These are phyloP conservation scores for Neopestalotiopsis sp. DNA, from an alignment of 2,329 filamentous ascomycete species.

Conservation along the genomic window DNA sequence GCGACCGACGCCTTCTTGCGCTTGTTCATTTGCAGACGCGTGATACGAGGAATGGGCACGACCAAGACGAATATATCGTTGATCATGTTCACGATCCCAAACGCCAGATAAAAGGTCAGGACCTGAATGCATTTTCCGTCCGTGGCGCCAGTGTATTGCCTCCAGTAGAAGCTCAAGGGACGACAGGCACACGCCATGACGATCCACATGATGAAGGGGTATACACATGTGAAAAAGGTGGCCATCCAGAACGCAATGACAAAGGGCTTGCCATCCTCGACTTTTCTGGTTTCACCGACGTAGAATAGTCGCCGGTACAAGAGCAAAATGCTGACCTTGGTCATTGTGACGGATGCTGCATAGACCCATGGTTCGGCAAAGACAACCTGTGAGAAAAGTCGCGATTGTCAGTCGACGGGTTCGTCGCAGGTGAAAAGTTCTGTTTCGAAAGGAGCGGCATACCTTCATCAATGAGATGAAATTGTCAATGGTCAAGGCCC, in stretches of 20 bases:
- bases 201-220: slow-evolving; percentile 31
- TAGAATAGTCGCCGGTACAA: slow-evolving; percentile 39
- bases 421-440: no score
- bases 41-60: slow-evolving; percentile 35
- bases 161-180: slow-evolving; percentile 32
- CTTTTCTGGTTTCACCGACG: slow-evolving; percentile 23
- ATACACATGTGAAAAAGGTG: slow-evolving; percentile 28
- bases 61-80: slow-evolving; percentile 36
- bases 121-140: slow-evolving; percentile 28
- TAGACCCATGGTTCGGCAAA: slow-evolving; percentile 38
- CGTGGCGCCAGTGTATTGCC: slow-evolving; percentile 25
- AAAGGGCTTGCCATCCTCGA: slow-evolving; percentile 22
- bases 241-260: slow-evolving; percentile 28
- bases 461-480: slow-evolving; percentile 26
- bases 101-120: slow-evolving; percentile 28
- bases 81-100: slow-evolving; percentile 34
- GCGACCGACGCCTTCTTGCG: slow-evolving; percentile 34
- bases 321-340: slow-evolving; percentile 36
- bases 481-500: slow-evolving; percentile 22
- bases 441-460: slow-evolving; percentile 10
- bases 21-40: slow-evolving; percentile 34
- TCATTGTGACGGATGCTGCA: slow-evolving; percentile 33
- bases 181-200: slow-evolving; percentile 28
- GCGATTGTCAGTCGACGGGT: slow-evolving; percentile 1
- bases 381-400: slow-evolving; percentile 27